A percentile compares a stretch with the other conserved stretches of the same genome.
Conservation (phyloP, 345 rosid species). For the Aquilaria yunnanensis region DNA sequence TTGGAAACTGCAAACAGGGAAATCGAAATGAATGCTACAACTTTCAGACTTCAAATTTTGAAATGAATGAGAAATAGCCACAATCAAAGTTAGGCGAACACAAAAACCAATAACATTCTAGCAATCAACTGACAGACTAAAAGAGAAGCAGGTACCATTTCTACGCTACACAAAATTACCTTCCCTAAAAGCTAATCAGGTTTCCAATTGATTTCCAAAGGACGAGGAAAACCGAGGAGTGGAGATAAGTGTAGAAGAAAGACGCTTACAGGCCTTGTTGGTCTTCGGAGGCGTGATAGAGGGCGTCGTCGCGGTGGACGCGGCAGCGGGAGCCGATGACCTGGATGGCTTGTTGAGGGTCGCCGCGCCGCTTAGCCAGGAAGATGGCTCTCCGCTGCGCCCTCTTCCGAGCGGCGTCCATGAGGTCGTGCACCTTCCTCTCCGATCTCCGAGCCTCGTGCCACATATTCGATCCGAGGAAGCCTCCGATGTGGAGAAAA, state of each 20-base stretch:
- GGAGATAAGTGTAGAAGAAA: not conserved
- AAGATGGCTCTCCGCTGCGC: constrained; percentile 86
- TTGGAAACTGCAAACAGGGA: too few species aligned
- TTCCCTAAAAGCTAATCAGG: too few species aligned
- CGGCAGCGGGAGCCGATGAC: constrained; percentile 65
- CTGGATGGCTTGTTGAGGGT: constrained; percentile 91
- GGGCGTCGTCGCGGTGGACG: constrained; percentile 76
- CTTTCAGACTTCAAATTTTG: too few species aligned
- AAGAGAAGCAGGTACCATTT: too few species aligned
- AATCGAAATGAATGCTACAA: too few species aligned
- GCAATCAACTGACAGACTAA: too few species aligned
- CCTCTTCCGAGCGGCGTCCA: constrained; percentile 99
- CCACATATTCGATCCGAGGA: constrained; percentile 55
- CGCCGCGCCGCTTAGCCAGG: constrained; percentile 91
- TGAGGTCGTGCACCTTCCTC: constrained; percentile 95
- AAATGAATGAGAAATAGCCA: too few species aligned
- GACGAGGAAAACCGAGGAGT: not conserved
- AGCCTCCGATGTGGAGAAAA: too few species aligned
- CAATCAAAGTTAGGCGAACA: too few species aligned
- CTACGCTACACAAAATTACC: too few species aligned
- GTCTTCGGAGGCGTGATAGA: constrained; percentile 82
- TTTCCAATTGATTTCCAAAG: too few species aligned
- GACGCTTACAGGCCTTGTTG: constrained; percentile 79
- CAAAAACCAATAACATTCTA: too few species aligned
- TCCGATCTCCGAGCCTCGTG: constrained; percentile 99